These are phyloP conservation scores for Picochlorum costavermella DNA, from an alignment of 139 green algal genomes.

Conservation along the genomic window DNA sequence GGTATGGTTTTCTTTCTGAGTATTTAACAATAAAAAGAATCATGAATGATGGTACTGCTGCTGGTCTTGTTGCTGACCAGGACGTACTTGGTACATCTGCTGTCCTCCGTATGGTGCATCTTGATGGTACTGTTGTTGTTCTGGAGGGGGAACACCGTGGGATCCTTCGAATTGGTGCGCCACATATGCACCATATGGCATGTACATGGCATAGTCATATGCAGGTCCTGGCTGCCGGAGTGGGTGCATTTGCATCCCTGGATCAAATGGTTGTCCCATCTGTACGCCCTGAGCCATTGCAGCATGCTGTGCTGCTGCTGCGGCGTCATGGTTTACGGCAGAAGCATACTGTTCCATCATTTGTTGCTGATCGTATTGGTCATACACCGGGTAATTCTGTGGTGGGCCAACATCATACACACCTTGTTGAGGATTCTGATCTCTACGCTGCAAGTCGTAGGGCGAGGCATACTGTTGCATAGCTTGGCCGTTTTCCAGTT, in stretches of 20 bases:
- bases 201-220: conserved; percentile 9
- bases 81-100: background rate
- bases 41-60: background rate
- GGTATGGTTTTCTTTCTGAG: background rate
- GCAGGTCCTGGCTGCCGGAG: conserved; percentile 1
- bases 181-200: conserved; percentile 9
- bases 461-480: background rate
- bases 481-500: conserved; percentile 1
- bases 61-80: background rate
- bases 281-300: background rate
- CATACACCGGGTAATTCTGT: too few relatives aligned
- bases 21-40: background rate
- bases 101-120: background rate
- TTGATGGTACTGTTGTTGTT: background rate
- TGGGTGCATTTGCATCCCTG: background rate
- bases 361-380: conserved; percentile 12
- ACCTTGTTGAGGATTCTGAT: too few relatives aligned
- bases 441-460: too few relatives aligned
- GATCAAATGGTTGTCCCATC: background rate
- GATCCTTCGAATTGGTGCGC: background rate
- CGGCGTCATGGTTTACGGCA: conserved; percentile 9
- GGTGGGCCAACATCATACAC: too few relatives aligned
- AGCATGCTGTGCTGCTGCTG: conserved; percentile 11
- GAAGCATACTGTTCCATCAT: conserved; percentile 14
- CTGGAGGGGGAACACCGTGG: background rate